Conservation (phyloP, 169 alveolate genomes). For the Plasmodium inui region DNA sequence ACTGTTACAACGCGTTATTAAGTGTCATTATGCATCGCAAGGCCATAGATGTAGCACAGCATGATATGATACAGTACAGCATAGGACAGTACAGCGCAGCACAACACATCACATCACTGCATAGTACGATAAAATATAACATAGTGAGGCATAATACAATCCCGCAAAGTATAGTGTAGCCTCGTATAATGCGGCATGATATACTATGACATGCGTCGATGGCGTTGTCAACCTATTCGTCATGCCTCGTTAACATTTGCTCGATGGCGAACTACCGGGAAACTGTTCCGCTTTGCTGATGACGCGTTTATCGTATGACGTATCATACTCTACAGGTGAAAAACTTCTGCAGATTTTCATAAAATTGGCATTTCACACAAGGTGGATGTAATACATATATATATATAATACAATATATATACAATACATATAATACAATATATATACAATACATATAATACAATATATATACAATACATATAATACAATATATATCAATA, state of each 20-base stretch:
- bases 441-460: too few relatives aligned
- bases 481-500: too few relatives aligned
- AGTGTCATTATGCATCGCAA: neutral
- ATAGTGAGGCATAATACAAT: neutral
- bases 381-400: neutral
- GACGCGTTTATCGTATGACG: neutral
- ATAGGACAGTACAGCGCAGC: neutral
- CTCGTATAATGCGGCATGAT: neutral
- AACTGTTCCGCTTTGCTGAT: neutral
- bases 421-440: too few relatives aligned
- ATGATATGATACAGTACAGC: neutral
- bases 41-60: neutral
- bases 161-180: too few relatives aligned
- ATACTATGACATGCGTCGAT: neutral
- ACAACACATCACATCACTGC: neutral
- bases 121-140: neutral
- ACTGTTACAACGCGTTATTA: neutral
- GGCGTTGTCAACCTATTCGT: neutral
- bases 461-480: too few relatives aligned
- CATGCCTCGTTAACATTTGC: neutral
- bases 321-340: neutral
- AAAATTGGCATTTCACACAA: neutral
- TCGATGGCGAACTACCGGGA: neutral
- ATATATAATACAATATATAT: neutral
- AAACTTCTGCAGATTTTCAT: neutral